Evolutionary conservation across 805 yeast genomes (phyloP), one percentile per base, ranked within the genome.

Genomic region (Metschnikowia peoriensis): DNA sequence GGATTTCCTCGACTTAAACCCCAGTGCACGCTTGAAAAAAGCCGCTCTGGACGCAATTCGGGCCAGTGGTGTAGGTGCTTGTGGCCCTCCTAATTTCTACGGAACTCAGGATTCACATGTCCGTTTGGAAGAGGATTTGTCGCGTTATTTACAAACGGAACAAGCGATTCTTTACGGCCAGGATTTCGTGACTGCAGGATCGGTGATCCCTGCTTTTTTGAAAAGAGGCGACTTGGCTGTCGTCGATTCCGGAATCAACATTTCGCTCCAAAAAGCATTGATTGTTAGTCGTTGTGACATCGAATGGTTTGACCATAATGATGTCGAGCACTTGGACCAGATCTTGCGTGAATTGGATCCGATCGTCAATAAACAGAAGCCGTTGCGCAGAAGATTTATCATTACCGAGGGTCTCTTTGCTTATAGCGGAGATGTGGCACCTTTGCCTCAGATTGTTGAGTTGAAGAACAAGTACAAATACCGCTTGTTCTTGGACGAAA

Each of bases 51-150:
- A 73, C 32, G 77, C 83, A 22, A 83, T 94, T 55, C 75, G 76
- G 44, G 76, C 77, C 52, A 83, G 87, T 53, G 99, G 99, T 66
- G 97, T 94, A 47, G 99, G 99, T 58, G 93, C 97, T 0, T 94
- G 99, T 76, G 97, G 98, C 40, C 98, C 99, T 6, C 96, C 97
- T 41, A 96, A 96, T 51, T 94, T 94, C 64, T 94, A 92, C 68
- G 99, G 99, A 55, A 88, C 91, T 54, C 97, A 91, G 70, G 97
- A 91, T 66, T 90, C 85, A 42, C 99, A 94, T 66, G 85, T 84
- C 50, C 79, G 86, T 61, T 76, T 89, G 51, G 96, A 91, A 67
- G 83, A 83, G 61, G 87, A 84, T 56, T 70, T 94, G 54, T 84
- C 97, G 11, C 67, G 75, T 34, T 93, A 84, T 64, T 82, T 93